phyloP scores from a whole-genome alignment of 192 early-diverging fungal genomes.

The Backusella circina region DNA sequence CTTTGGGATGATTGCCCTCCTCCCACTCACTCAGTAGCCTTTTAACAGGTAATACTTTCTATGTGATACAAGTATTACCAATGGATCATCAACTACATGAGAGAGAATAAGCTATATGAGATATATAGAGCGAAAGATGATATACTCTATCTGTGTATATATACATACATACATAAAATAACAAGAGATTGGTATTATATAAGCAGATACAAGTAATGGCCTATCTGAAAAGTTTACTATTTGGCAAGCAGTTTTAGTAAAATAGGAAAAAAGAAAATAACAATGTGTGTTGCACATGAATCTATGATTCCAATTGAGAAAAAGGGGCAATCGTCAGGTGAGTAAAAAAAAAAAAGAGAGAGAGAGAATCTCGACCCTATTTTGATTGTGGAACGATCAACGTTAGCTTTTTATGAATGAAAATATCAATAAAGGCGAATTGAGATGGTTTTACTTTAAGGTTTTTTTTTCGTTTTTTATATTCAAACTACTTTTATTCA shows the following conservation, averaged over 20 bases:
- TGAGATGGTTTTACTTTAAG: background rate
- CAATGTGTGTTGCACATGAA: background rate
- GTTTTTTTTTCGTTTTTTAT: background rate
- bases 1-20: background rate
- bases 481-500: background rate
- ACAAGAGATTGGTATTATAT: too few species aligned
- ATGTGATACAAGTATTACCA: background rate
- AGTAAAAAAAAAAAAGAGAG: background rate
- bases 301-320: background rate
- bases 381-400: constrained; percentile 1
- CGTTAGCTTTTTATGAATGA: background rate
- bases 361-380: background rate
- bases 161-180: background rate
- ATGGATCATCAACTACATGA: background rate
- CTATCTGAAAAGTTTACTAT: too few species aligned
- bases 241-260: background rate
- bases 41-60: background rate
- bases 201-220: too few species aligned
- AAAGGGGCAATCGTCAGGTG: constrained; percentile 1
- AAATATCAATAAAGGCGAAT: background rate
- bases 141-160: background rate
- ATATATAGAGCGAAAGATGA: too few species aligned
- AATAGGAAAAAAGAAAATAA: background rate
- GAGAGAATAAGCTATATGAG: background rate
- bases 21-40: background rate